Percentiles rank a stretch among this genome's conserved stretches.
phyloP scores from a whole-genome alignment of 176 grass and related monocot species.

The Poa pratensis region DNA sequence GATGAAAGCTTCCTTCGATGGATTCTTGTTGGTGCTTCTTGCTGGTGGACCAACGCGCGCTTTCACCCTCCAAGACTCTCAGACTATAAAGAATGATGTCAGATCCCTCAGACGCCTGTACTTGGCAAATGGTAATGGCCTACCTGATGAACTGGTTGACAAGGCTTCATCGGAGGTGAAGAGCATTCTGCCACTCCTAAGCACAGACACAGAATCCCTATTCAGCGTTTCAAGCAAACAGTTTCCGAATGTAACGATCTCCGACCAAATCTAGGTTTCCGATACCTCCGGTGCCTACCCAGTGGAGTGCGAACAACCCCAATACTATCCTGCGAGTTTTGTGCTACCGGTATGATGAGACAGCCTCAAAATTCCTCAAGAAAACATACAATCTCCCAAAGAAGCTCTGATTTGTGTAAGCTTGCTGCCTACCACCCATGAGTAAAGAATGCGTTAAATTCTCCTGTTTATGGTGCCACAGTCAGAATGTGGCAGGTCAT shows the following conservation, averaged over 20 bases:
- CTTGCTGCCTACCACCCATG: neutral
- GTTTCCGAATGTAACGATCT: constrained; percentile 41
- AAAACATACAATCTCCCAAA: constrained; percentile 92
- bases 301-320: constrained; percentile 76
- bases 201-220: constrained; percentile 62
- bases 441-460: constrained; percentile 1
- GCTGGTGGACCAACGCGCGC: constrained; percentile 72
- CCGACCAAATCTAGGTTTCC: constrained; percentile 48
- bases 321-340: constrained; percentile 88
- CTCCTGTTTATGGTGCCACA: neutral
- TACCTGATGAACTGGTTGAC: constrained; percentile 71
- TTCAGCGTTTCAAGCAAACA: constrained; percentile 66
- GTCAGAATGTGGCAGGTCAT: neutral
- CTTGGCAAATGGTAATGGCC: constrained; percentile 62
- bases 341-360: constrained; percentile 80
- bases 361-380: constrained; percentile 80
- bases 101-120: constrained; percentile 69
- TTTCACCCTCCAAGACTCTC: constrained; percentile 62
- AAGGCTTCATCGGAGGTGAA: constrained; percentile 74
- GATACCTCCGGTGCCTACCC: constrained; percentile 66
- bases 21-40: constrained; percentile 82
- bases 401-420: constrained; percentile 54
- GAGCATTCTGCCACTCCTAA: constrained; percentile 71
- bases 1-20: constrained; percentile 93
- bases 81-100: constrained; percentile 74